Percentiles rank a stretch among this genome's conserved stretches.
These are phyloP conservation scores for Macrocybe gigantea DNA, from an alignment of 768 basidiomycete genomes.

Conservation along the genomic window DNA sequence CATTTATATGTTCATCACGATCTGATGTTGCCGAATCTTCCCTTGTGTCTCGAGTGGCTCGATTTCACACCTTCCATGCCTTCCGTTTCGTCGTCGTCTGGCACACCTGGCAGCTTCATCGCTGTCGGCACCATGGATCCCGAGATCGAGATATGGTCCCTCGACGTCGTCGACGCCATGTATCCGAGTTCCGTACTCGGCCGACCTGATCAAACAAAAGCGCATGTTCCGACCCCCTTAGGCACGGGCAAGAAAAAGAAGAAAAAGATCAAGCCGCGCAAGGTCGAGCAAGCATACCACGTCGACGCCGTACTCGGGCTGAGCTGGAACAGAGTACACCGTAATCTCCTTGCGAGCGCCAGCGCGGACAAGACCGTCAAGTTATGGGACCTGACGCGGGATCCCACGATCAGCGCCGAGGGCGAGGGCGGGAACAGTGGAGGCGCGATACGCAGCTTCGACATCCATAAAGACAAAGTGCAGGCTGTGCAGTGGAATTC, in stretches of 20 bases:
- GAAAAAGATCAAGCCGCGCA: conserved; percentile 74
- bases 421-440: conserved; percentile 34
- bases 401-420: conserved; percentile 38
- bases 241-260: conserved; percentile 98
- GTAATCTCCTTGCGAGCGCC: conserved; percentile 88
- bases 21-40: conserved; percentile 94
- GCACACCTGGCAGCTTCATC: conserved; percentile 71
- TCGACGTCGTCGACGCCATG: conserved; percentile 89
- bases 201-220: conserved; percentile 76
- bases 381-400: conserved; percentile 88
- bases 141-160: conserved; percentile 97
- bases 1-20: conserved; percentile 97
- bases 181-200: conserved; percentile 92
- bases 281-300: conserved; percentile 63
- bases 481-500: conserved; percentile 96
- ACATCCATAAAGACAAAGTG: conserved; percentile 88
- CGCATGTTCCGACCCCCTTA: conserved; percentile 68
- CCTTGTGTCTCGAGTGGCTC: conserved; percentile 98
- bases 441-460: conserved; percentile 81
- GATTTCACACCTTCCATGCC: conserved; percentile 72
- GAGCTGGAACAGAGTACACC: conserved; percentile 86
- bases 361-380: conserved; percentile 96
- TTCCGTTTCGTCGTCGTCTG: conserved; percentile 34
- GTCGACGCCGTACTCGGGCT: conserved; percentile 92
- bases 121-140: conserved; percentile 97